Percentiles rank a stretch among this genome's conserved stretches.
Conservation (phyloP, 495 filamentous ascomycete species). For the Neurospora africana region DNA sequence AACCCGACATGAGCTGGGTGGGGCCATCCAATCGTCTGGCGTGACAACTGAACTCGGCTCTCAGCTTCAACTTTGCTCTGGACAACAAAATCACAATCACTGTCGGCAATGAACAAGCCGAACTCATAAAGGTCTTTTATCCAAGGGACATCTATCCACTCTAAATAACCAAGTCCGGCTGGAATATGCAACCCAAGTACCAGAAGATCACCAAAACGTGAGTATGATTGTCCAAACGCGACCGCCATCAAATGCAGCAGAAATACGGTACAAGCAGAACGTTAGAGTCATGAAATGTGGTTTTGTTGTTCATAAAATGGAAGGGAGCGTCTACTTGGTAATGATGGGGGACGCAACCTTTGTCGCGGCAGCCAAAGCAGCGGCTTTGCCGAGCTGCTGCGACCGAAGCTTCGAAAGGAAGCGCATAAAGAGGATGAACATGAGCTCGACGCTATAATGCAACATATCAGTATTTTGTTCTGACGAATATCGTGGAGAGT, state of each 20-base stretch:
- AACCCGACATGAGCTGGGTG: neutral
- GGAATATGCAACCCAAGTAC: neutral
- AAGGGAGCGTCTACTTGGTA: conserved; percentile 26
- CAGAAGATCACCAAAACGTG: neutral
- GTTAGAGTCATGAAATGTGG: neutral
- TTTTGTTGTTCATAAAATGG: neutral
- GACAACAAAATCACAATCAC: neutral
- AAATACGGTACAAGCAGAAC: neutral
- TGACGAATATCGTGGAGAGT: neutral
- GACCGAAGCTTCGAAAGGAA: conserved; percentile 62
- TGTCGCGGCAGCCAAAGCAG: conserved; percentile 43
- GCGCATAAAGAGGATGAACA: conserved; percentile 79
- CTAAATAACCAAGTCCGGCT: neutral
- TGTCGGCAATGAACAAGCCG: neutral
- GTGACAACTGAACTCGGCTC: neutral
- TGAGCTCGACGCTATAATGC: conserved; percentile 64
- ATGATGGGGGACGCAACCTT: conserved; percentile 36
- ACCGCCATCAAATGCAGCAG: neutral
- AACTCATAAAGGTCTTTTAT: neutral
- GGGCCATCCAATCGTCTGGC: neutral
- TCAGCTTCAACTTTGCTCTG: neutral
- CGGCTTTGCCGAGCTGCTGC: conserved; percentile 60
- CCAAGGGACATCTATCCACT: neutral
- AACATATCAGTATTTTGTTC: conserved; percentile 12
- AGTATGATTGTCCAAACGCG: neutral